Conservation (phyloP, 371 early-diverging fungal genomes). For the Massospora cicadina region DNA sequence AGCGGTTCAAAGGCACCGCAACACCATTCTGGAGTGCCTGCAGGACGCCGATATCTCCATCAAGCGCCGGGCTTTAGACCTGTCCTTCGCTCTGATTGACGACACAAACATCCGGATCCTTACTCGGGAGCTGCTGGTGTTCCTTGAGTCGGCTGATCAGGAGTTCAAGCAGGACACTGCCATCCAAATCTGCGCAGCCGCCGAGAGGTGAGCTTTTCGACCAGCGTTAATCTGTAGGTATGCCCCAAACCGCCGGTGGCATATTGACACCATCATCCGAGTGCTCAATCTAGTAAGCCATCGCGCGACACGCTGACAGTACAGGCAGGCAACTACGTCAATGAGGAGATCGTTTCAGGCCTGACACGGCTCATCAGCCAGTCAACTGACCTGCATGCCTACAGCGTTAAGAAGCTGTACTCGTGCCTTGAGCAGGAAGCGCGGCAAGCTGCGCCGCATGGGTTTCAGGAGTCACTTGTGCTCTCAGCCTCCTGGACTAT, state of each 20-base stretch:
- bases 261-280: conserved; percentile 82
- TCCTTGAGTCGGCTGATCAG: conserved; percentile 71
- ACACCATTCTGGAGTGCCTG: conserved; percentile 88
- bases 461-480: conserved; percentile 66
- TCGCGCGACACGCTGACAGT: neutral
- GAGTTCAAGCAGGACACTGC: conserved; percentile 85
- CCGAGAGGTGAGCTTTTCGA: conserved; percentile 40
- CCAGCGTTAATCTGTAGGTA: conserved; percentile 19
- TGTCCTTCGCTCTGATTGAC: conserved; percentile 88
- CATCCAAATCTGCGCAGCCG: conserved; percentile 69
- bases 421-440: conserved; percentile 59
- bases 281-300: conserved; percentile 41
- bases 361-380: conserved; percentile 53
- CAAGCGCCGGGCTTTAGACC: conserved; percentile 86
- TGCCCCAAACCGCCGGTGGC: conserved; percentile 88
- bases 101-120: conserved; percentile 81
- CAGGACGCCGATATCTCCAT: conserved; percentile 91
- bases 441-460: conserved; percentile 30
- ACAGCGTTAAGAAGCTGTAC: conserved; percentile 73
- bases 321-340: conserved; percentile 46
- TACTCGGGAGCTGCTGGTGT: conserved; percentile 77
- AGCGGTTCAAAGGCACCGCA: conserved; percentile 92
- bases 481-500: conserved; percentile 83
- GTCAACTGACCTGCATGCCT: conserved; percentile 59
- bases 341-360: conserved; percentile 48